Evolutionary conservation across 129 eudicot species (phyloP), one percentile per base, ranked within the genome.

Genomic region (Pulicaria dysenterica): DNA sequence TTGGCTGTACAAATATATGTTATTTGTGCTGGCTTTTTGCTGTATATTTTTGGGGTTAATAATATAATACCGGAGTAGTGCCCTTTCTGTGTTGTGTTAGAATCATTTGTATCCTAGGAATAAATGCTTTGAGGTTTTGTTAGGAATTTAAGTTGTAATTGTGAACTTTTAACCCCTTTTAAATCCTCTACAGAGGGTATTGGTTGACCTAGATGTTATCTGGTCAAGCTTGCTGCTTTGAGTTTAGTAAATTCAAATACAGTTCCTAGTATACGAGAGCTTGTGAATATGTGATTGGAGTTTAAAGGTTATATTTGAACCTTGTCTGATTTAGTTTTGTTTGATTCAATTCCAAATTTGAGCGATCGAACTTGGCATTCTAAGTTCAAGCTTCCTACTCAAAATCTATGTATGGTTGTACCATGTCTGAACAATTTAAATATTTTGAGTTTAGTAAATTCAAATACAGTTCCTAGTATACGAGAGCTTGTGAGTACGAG

Each of bases 151-250:
- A 3, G 77, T 45, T 13, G 6, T 12, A 24, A 65, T 8, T 24
- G 7, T 13, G 49, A 24, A 24, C 31, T 24, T 2, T 24, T 24
- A 10, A 51, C 3, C 4, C 2, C 4, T 31, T 11, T 15, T 7
- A 24, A 60, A 31, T 1, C 17, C 17, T n/a, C 45, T 50, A 46
- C 38, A 13, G 1, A 0, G 10, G 10, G 41, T 60, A 17, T 49
- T 61, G 24, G 78, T 50, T 73, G 53, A 49, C 16, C 53, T 73
- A 61, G 45, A 61, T 51, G 31, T 47, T 7, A 48, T 73, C 47
- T 38, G 69, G 41, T 53, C n/a, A 73, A 61, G 62, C 70, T 48
- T 48, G 37, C 13, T 38, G 62, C 6, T 38, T 47, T 62, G 38
- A 73, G 54, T 17, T 62, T 40, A 6, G 43, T n/a, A 8, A 13